phyloP scores from a whole-genome alignment of 2,329 filamentous ascomycete genomes.

The Aureobasidium leucospermi region DNA sequence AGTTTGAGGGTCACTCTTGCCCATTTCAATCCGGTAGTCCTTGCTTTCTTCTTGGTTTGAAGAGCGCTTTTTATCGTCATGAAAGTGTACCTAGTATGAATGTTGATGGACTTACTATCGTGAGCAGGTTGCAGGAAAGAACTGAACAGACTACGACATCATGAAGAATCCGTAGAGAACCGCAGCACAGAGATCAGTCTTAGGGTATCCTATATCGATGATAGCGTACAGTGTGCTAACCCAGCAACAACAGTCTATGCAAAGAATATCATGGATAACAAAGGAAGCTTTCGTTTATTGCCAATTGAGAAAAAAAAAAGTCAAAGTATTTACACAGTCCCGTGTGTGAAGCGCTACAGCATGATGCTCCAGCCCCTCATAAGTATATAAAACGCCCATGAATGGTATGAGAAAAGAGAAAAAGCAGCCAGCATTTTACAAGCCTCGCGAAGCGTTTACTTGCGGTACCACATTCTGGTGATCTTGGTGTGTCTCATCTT shows the following conservation, averaged over 20 bases:
- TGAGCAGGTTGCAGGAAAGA: too few relatives aligned
- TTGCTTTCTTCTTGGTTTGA: too few relatives aligned
- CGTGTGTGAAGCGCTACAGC: constrained; percentile 6
- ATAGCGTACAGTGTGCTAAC: background rate
- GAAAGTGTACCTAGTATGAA: too few relatives aligned
- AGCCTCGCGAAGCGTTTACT: constrained; percentile 24
- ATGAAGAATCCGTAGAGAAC: too few relatives aligned
- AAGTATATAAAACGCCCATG: constrained; percentile 8
- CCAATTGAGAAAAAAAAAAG: background rate
- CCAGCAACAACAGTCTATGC: background rate
- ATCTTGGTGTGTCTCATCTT: constrained; percentile 59
- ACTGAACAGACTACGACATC: too few relatives aligned
- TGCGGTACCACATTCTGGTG: constrained; percentile 50
- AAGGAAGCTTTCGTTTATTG: constrained; percentile 8
- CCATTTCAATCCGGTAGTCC: too few relatives aligned
- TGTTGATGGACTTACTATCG: too few relatives aligned
- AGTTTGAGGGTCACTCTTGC: too few relatives aligned
- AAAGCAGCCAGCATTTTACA: background rate
- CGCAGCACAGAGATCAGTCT: too few relatives aligned
- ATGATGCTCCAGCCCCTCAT: constrained; percentile 6
- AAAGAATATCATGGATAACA: background rate
- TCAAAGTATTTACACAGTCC: constrained; percentile 10
- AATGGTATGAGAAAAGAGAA: background rate
- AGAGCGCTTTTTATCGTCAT: too few relatives aligned
- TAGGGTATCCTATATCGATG: too few relatives aligned